phyloP scores from a whole-genome alignment of 192 early-diverging fungal genomes.

The Mortierella claussenii region DNA sequence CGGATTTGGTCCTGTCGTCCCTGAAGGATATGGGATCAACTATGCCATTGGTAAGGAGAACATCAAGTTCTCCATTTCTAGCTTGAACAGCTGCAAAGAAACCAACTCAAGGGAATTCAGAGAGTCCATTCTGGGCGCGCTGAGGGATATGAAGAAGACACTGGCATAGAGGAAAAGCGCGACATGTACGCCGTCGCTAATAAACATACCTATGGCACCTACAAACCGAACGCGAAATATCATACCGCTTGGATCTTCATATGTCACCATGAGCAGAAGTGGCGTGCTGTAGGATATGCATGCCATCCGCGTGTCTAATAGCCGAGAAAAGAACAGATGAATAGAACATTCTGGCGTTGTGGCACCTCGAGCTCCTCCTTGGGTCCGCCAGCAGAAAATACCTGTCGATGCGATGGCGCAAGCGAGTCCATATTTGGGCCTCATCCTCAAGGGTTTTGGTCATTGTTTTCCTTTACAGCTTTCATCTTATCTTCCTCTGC shows the following conservation, averaged over 20 bases:
- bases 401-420: not conserved
- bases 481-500: too few relatives aligned
- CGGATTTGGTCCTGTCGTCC: slow-evolving; percentile 88
- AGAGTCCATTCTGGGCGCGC: slow-evolving; percentile 64
- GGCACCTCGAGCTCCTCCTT: not conserved
- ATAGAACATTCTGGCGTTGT: slow-evolving; percentile 6
- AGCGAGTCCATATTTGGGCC: not conserved
- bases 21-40: slow-evolving; percentile 90
- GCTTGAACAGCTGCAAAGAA: slow-evolving; percentile 57
- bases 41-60: slow-evolving; percentile 75
- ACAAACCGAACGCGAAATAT: too few relatives aligned
- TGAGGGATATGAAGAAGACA: slow-evolving; percentile 70
- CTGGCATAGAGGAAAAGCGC: slow-evolving; percentile 6
- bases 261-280: too few relatives aligned
- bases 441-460: too few relatives aligned
- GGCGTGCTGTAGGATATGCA: too few relatives aligned
- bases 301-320: too few relatives aligned
- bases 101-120: slow-evolving; percentile 68
- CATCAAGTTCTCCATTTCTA: slow-evolving; percentile 79
- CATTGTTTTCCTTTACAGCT: too few relatives aligned
- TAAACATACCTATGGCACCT: too few relatives aligned
- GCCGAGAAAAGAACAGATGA: too few relatives aligned
- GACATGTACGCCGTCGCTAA: not conserved
- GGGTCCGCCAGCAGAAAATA: not conserved
- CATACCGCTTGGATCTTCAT: too few relatives aligned